Evolutionary conservation across 169 alveolate species (phyloP).

Genomic region (Eimeria necatrix): DNA sequence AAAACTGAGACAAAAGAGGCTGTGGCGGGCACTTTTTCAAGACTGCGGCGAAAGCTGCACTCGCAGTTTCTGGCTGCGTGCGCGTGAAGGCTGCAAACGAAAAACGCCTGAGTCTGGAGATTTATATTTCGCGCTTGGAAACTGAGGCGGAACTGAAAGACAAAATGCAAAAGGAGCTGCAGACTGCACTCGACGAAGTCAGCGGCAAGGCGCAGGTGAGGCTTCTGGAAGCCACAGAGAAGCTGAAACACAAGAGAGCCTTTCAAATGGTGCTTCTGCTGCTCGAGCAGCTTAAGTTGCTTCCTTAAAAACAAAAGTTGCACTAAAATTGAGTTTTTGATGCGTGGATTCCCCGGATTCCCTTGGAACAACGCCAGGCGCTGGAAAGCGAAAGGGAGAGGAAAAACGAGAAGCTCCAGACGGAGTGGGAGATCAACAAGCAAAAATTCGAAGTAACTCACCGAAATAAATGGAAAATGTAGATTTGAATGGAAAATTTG

Average conservation of each 20-base stretch:
- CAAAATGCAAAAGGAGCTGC: not conserved
- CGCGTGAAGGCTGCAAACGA: not conserved
- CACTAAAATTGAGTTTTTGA: no score
- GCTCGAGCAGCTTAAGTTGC: not conserved
- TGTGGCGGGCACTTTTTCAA: no score
- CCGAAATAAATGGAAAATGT: no score
- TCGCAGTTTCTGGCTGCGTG: not conserved
- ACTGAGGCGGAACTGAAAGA: conserved; percentile 12
- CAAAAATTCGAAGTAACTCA: not conserved
- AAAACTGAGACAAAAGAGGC: no score
- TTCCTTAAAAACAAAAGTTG: not conserved
- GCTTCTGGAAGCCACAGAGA: not conserved
- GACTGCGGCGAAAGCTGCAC: no score
- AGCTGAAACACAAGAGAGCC: not conserved
- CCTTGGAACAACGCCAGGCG: not conserved
- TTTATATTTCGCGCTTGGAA: conserved; percentile 3
- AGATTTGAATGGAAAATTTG: no score
- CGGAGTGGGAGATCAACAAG: not conserved
- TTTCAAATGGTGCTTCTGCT: not conserved
- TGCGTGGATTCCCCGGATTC: not conserved
- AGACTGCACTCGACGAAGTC: not conserved
- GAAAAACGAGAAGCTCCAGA: not conserved
- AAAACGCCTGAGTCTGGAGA: not conserved
- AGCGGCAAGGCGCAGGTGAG: not conserved
- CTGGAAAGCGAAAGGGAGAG: not conserved